Evolutionary conservation across 306 rosid genomes (phyloP).

Genomic region (Abrus pulchellus): DNA sequence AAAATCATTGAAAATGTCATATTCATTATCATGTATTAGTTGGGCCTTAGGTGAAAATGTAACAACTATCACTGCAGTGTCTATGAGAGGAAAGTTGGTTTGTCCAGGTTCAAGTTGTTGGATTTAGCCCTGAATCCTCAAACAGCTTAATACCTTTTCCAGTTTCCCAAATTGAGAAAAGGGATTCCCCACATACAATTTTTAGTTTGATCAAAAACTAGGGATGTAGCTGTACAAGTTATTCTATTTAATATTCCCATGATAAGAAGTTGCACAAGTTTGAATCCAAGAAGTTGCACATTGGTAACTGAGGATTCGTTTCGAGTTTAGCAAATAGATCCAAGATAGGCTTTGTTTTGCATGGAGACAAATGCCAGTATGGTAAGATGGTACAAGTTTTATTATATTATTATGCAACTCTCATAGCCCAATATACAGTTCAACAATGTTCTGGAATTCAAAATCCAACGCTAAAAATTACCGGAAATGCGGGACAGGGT

Average conservation of each 20-base stretch:
- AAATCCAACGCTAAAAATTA: background rate
- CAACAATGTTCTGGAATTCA: conserved; percentile 25
- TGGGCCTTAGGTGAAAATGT: conserved; percentile 57
- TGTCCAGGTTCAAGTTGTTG: conserved; percentile 26
- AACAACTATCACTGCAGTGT: conserved; percentile 44
- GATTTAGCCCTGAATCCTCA: conserved; percentile 13
- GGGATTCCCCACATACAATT: conserved; percentile 2
- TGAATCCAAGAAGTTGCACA: conserved; percentile 31
- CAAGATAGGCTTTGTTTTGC: conserved; percentile 41
- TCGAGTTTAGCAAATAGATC: conserved; percentile 35
- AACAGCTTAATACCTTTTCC: conserved; percentile 12
- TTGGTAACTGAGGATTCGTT: conserved; percentile 47
- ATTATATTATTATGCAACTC: background rate
- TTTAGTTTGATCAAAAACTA: conserved; percentile 14
- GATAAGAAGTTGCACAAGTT: conserved; percentile 6
- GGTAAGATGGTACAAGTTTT: background rate
- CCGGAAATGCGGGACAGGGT: conserved; percentile 11
- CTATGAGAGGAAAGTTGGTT: conserved; percentile 43
- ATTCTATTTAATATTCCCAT: background rate
- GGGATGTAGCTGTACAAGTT: background rate
- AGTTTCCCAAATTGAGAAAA: conserved; percentile 22
- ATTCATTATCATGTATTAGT: conserved; percentile 52
- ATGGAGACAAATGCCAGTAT: conserved; percentile 42
- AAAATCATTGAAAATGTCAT: background rate
- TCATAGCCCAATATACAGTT: background rate